Percentiles rank a stretch among this genome's conserved stretches.
These are phyloP conservation scores for Desmodesmus armatus DNA, from an alignment of 139 green algal genomes.

Conservation along the genomic window DNA sequence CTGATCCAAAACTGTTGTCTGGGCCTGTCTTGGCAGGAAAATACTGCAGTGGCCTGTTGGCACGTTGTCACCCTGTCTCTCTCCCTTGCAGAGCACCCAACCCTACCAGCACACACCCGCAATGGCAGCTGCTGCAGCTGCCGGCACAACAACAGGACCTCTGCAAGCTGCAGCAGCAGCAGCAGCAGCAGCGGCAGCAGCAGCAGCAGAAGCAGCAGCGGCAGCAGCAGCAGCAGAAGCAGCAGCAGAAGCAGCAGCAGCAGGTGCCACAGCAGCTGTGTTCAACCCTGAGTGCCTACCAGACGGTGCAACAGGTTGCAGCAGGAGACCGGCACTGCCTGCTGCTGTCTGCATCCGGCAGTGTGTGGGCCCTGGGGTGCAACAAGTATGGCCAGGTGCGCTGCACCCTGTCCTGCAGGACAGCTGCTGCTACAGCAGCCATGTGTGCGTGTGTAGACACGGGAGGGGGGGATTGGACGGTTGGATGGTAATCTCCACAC, in stretches of 20 bases:
- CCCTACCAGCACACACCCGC: neutral
- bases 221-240: neutral
- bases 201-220: neutral
- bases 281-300: too few species aligned
- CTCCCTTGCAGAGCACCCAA: too few species aligned
- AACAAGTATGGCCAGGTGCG: constrained; percentile 35
- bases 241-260: neutral
- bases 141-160: neutral
- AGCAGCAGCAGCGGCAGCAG: neutral
- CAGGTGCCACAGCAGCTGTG: neutral
- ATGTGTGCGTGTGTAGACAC: too few species aligned
- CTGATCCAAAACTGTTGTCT: too few species aligned
- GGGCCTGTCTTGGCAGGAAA: too few species aligned
- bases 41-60: too few species aligned
- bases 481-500: too few species aligned
- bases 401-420: too few species aligned
- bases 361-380: constrained; percentile 18
- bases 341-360: neutral
- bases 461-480: too few species aligned
- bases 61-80: too few species aligned
- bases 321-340: constrained; percentile 23
- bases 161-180: neutral
- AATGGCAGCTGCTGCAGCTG: neutral
- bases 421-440: too few species aligned
- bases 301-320: neutral